phyloP scores from a whole-genome alignment of 495 filamentous ascomycete species.

The Emericellopsis terricola region DNA sequence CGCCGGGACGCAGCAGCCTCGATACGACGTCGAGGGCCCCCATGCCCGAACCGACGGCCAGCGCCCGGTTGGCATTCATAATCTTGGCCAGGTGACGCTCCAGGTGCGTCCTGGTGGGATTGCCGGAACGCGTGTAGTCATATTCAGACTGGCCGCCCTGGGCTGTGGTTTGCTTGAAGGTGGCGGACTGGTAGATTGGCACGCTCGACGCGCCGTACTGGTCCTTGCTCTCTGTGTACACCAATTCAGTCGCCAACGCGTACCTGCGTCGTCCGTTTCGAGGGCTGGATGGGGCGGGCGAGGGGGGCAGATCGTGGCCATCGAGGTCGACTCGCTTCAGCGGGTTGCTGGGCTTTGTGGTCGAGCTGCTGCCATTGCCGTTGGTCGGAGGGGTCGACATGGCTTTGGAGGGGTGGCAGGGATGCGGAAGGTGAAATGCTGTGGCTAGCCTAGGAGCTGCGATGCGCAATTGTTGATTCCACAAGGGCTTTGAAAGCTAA shows the following conservation, averaged over 20 bases:
- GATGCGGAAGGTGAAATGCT: too few species aligned
- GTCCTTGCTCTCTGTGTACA: slow-evolving; percentile 87
- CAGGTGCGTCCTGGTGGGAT: slow-evolving; percentile 88
- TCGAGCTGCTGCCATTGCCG: background rate
- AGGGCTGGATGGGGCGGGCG: slow-evolving; percentile 85
- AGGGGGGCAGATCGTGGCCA: slow-evolving; percentile 82
- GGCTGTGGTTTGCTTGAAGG: slow-evolving; percentile 82
- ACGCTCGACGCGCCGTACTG: slow-evolving; percentile 91
- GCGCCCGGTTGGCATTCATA: slow-evolving; percentile 80
- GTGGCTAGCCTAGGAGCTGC: too few species aligned
- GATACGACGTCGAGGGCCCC: slow-evolving; percentile 93
- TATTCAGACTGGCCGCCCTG: slow-evolving; percentile 65
- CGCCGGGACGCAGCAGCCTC: slow-evolving; percentile 78
- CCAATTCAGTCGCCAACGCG: slow-evolving; percentile 85
- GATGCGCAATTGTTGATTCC: too few species aligned
- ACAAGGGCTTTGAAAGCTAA: too few species aligned
- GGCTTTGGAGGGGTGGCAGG: background rate
- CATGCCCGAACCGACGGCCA: slow-evolving; percentile 93
- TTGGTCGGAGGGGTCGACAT: background rate
- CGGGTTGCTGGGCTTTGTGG: background rate
- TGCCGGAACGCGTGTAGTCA: slow-evolving; percentile 94
- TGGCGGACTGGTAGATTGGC: slow-evolving; percentile 95
- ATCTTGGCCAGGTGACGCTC: slow-evolving; percentile 97
- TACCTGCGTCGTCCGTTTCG: slow-evolving; percentile 63
- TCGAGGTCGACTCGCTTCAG: slow-evolving; percentile 51